These are phyloP conservation scores for Elsinoe fawcettii DNA, from an alignment of 2,329 filamentous ascomycete genomes.

Conservation along the genomic window DNA sequence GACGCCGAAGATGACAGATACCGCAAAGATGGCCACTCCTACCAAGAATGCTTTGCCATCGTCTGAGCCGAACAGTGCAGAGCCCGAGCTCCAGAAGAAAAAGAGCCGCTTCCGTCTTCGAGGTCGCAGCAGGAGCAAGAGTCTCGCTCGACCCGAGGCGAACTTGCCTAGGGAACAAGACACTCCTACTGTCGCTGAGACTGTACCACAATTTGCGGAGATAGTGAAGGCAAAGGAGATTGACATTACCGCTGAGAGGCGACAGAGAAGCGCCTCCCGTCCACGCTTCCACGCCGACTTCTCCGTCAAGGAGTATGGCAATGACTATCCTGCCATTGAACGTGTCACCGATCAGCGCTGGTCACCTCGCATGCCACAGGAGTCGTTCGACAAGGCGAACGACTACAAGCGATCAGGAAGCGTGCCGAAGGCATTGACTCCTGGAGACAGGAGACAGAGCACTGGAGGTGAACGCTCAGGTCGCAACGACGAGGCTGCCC, in stretches of 20 bases:
- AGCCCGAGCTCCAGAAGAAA: slow-evolving; percentile 18
- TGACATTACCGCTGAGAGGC: not conserved
- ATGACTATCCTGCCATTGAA: slow-evolving; percentile 1
- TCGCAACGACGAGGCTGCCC: not conserved
- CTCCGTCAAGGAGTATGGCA: not conserved
- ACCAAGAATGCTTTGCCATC: not conserved
- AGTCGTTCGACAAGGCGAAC: not conserved
- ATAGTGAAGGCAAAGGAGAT: not conserved
- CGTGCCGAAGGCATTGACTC: not conserved
- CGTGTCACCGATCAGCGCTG: slow-evolving; percentile 7
- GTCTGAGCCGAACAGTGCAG: slow-evolving; percentile 2
- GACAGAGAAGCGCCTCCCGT: not conserved
- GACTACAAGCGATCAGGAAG: not conserved
- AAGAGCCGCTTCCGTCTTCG: slow-evolving; percentile 18
- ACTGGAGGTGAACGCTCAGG: not conserved
- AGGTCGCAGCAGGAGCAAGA: slow-evolving; percentile 24
- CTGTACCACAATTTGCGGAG: slow-evolving; percentile 16
- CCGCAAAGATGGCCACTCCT: not conserved
- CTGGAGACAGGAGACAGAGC: slow-evolving; percentile 1
- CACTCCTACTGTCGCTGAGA: slow-evolving; percentile 21
- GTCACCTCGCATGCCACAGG: slow-evolving; percentile 1
- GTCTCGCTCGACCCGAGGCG: slow-evolving; percentile 18
- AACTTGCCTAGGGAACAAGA: slow-evolving; percentile 13
- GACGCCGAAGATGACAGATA: not conserved
- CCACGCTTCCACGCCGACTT: slow-evolving; percentile 5